Percentiles rank a stretch among this genome's conserved stretches.
Conservation (phyloP, 163 green algal species). For the Volvox carteri region DNA sequence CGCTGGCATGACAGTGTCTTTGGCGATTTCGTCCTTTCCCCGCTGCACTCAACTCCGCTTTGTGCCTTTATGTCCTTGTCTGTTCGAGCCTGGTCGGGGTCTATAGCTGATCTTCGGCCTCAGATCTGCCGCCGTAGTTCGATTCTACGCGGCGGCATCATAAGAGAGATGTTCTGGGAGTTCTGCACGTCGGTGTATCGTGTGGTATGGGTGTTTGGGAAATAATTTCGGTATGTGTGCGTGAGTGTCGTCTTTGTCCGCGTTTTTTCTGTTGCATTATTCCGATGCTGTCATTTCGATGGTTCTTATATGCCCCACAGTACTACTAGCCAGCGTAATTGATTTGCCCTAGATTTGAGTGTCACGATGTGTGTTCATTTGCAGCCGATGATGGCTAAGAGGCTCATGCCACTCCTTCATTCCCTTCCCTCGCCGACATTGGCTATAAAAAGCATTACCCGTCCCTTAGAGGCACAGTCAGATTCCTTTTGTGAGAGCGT, state of each 20-base stretch:
- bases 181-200: too few relatives aligned
- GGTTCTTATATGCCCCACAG: too few relatives aligned
- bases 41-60: too few relatives aligned
- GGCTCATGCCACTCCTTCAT: neutral
- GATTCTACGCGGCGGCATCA: neutral
- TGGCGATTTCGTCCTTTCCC: too few relatives aligned
- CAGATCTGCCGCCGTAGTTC: neutral
- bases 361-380: slow-evolving; percentile 1
- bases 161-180: too few relatives aligned
- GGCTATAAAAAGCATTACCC: neutral
- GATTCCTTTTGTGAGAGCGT: neutral
- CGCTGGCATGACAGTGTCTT: too few relatives aligned
- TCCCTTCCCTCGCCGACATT: neutral
- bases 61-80: too few relatives aligned
- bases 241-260: neutral
- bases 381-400: neutral
- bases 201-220: too few relatives aligned
- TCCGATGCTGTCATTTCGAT: too few relatives aligned
- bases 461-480: neutral
- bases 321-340: neutral
- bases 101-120: too few relatives aligned
- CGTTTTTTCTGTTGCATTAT: neutral
- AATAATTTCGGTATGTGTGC: too few relatives aligned
- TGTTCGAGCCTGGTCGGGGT: too few relatives aligned
- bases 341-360: slow-evolving; percentile 1